Percentiles rank a stretch among this genome's conserved stretches.
These are phyloP conservation scores for Acmispon strigosus DNA, from an alignment of 306 rosid genomes.

Conservation along the genomic window DNA sequence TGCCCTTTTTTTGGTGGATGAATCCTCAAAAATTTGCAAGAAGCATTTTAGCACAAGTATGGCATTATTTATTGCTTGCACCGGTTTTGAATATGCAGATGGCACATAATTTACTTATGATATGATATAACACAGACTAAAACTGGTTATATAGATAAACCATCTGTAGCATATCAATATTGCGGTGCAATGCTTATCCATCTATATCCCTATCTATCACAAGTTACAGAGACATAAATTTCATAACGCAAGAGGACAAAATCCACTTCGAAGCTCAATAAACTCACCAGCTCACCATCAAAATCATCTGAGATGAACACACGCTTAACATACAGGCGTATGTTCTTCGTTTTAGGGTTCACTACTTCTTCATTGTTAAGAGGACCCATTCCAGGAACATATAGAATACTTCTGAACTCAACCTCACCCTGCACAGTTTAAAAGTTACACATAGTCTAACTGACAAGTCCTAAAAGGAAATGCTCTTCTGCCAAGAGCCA, in stretches of 20 bases:
- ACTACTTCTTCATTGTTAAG: slow-evolving; percentile 90
- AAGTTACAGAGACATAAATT: background rate
- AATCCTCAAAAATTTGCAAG: background rate
- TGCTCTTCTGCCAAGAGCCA: background rate
- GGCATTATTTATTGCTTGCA: background rate
- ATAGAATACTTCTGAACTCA: slow-evolving; percentile 91
- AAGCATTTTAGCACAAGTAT: background rate
- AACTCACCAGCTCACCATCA: slow-evolving; percentile 97
- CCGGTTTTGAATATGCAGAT: background rate
- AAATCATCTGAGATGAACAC: slow-evolving; percentile 97
- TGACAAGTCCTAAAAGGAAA: background rate
- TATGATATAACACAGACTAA: background rate
- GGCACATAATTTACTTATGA: background rate
- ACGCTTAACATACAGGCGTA: slow-evolving; percentile 87
- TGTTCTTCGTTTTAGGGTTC: slow-evolving; percentile 91
- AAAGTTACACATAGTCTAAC: slow-evolving; percentile 1
- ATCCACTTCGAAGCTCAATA: background rate
- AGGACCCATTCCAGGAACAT: slow-evolving; percentile 96
- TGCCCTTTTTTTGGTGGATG: background rate
- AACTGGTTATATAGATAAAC: background rate
- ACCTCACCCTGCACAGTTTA: slow-evolving; percentile 81
- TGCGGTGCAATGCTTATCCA: background rate
- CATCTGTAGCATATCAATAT: background rate
- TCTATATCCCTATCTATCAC: background rate
- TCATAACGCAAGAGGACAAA: background rate